phyloP scores from a whole-genome alignment of 2,329 filamentous ascomycete species.

The Colletotrichum somersetense region DNA sequence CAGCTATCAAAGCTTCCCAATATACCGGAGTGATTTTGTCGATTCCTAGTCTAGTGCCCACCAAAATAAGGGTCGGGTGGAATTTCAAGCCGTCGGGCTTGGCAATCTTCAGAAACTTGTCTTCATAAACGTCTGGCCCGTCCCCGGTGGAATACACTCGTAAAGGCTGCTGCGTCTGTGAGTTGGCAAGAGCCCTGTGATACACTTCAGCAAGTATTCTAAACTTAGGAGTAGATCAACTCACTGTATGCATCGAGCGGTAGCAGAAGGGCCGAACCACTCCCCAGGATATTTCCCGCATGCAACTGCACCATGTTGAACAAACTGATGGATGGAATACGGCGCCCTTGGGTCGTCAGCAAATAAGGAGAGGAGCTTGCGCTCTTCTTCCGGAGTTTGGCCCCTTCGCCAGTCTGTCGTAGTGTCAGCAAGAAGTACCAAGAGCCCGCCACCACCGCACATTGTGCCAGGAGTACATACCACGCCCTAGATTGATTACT shows the following conservation, averaged over 20 bases:
- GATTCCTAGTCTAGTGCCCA: slow-evolving; percentile 90
- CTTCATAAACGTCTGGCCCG: slow-evolving; percentile 92
- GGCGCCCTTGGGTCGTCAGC: slow-evolving; percentile 88
- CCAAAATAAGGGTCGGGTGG: slow-evolving; percentile 86
- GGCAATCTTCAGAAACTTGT: slow-evolving; percentile 84
- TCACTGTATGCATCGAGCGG: slow-evolving; percentile 92
- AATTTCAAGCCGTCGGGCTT: slow-evolving; percentile 75
- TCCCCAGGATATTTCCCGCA: slow-evolving; percentile 97
- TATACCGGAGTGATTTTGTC: slow-evolving; percentile 96
- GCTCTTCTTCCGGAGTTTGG: slow-evolving; percentile 70
- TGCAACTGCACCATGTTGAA: slow-evolving; percentile 84
- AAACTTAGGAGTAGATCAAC: slow-evolving; percentile 49
- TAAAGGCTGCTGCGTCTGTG: slow-evolving; percentile 70
- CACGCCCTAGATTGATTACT: slow-evolving; percentile 81
- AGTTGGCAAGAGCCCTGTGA: slow-evolving; percentile 78
- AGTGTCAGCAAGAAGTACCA: slow-evolving; percentile 41
- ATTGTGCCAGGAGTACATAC: slow-evolving; percentile 57
- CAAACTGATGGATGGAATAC: slow-evolving; percentile 96
- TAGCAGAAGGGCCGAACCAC: slow-evolving; percentile 99
- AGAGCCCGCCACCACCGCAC: neutral
- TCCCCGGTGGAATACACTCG: slow-evolving; percentile 92
- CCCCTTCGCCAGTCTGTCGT: slow-evolving; percentile 79
- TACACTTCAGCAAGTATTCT: slow-evolving; percentile 21
- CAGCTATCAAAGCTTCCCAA: slow-evolving; percentile 89
- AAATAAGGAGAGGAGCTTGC: slow-evolving; percentile 81